These are phyloP conservation scores for Poteriospumella lacustris DNA, from an alignment of 108 stramenopile species.

Conservation along the genomic window DNA sequence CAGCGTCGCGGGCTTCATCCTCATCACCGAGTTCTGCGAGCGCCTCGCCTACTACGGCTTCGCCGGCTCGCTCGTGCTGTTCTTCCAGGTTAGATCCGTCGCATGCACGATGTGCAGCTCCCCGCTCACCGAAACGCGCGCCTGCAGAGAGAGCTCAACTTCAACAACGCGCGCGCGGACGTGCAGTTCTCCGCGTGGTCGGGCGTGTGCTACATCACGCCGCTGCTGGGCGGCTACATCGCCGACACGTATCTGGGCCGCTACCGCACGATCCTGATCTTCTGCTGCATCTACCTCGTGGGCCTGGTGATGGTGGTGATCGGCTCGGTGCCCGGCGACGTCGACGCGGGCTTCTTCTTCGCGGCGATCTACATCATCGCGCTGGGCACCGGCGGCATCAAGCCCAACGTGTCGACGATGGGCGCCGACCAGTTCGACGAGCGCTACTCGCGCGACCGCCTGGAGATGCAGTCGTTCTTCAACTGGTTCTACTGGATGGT, in stretches of 20 bases:
- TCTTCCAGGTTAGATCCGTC: no score
- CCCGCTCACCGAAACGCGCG: no score
- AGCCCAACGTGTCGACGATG: constrained; percentile 50
- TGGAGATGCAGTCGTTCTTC: constrained; percentile 35
- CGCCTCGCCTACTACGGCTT: constrained; percentile 47
- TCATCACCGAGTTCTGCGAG: constrained; percentile 52
- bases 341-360: constrained; percentile 18
- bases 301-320: constrained; percentile 38
- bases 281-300: constrained; percentile 38
- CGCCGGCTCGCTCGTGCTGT: constrained; percentile 36
- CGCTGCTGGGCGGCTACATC: constrained; percentile 44
- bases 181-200: constrained; percentile 49
- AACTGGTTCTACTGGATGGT: constrained; percentile 54
- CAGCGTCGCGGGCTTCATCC: constrained; percentile 43
- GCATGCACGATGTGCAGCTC: no score
- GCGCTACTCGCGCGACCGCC: constrained; percentile 27
- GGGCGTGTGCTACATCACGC: constrained; percentile 49
- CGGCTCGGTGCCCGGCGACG: constrained; percentile 32
- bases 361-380: constrained; percentile 39
- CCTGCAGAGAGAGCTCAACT: constrained; percentile 15
- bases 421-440: constrained; percentile 53
- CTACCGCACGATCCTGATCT: constrained; percentile 41
- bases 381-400: constrained; percentile 51
- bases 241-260: constrained; percentile 48
- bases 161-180: constrained; percentile 46